Percentiles rank a stretch among this genome's conserved stretches.
Conservation (phyloP, 2,329 filamentous ascomycete genomes). For the Fusarium falciforme region DNA sequence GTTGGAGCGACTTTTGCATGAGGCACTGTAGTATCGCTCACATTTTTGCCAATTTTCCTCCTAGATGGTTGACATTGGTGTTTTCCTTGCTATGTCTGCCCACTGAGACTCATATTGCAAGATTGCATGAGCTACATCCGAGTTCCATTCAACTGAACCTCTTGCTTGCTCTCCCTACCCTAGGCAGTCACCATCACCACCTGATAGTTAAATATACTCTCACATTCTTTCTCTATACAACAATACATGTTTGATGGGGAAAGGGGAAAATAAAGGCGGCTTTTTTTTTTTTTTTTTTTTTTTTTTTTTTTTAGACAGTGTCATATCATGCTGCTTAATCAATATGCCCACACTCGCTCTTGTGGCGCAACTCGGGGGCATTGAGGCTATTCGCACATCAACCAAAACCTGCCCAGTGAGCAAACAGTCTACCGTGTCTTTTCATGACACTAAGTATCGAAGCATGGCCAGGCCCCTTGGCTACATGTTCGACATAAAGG, state of each 20-base stretch:
- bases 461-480: background rate
- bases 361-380: background rate
- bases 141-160: background rate
- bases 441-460: background rate
- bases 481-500: background rate
- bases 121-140: background rate
- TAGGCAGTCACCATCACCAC: background rate
- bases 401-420: background rate
- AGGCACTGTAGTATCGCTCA: background rate
- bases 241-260: background rate
- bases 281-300: background rate
- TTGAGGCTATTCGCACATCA: background rate
- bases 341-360: background rate
- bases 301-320: background rate
- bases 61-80: background rate
- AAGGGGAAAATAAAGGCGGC: background rate
- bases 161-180: background rate
- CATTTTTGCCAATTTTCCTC: background rate
- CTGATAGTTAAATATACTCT: background rate
- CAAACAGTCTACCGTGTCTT: background rate
- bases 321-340: background rate
- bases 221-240: background rate
- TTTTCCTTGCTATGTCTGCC: background rate
- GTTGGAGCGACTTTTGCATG: background rate
- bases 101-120: background rate